Conservation (phyloP, 164 flowering plant genomes). For the Macadamia integrifolia region DNA sequence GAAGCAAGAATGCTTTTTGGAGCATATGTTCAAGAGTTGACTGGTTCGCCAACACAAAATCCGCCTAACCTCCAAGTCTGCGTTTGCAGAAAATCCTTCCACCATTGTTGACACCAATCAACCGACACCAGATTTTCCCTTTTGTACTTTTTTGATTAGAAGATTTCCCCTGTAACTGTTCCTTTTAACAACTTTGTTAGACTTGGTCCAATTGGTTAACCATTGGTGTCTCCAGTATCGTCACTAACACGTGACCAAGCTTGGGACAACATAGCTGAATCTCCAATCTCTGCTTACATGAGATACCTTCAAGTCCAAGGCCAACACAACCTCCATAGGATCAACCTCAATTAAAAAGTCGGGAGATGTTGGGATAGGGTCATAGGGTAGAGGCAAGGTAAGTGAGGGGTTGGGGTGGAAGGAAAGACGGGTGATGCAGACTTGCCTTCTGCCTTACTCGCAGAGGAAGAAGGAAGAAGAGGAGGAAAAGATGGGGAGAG, state of each 20-base stretch:
- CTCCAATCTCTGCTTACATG: constrained; percentile 76
- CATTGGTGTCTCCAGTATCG: constrained; percentile 26
- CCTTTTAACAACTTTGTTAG: constrained; percentile 34
- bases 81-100: constrained; percentile 80
- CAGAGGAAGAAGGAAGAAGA: too few relatives aligned
- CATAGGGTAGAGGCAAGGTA: too few relatives aligned
- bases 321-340: too few relatives aligned
- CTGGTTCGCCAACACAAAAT: constrained; percentile 81
- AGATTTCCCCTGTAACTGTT: constrained; percentile 12
- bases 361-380: too few relatives aligned
- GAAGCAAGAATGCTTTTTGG: constrained; percentile 91
- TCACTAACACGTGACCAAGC: constrained; percentile 30
- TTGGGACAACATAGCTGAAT: constrained; percentile 60
- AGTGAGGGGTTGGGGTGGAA: too few relatives aligned
- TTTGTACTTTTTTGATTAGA: too few relatives aligned
- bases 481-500: too few relatives aligned
- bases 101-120: constrained; percentile 39
- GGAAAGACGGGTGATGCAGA: too few relatives aligned
- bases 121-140: constrained; percentile 19
- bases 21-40: constrained; percentile 79
- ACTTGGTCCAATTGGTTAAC: constrained; percentile 40
- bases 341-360: too few relatives aligned
- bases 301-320: constrained; percentile 9
- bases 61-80: constrained; percentile 58
- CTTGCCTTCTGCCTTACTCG: too few relatives aligned